phyloP scores from a whole-genome alignment of 768 basidiomycete genomes.

The Strobilomyces confusus region DNA sequence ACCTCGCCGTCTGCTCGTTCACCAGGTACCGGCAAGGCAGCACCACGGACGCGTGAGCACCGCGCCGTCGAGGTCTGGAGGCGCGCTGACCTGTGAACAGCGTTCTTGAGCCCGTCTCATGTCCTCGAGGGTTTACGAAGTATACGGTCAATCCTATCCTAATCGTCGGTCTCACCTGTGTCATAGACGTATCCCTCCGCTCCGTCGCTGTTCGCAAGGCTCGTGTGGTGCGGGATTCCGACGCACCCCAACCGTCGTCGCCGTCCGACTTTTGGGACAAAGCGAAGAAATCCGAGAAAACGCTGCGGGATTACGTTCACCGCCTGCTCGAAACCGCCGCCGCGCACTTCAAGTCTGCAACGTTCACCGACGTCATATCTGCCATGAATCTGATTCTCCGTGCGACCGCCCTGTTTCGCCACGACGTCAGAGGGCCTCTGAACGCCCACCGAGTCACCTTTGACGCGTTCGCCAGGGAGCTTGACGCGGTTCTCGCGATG shows the following conservation, averaged over 20 bases:
- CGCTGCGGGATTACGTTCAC: slow-evolving; percentile 2
- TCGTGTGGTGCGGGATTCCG: neutral
- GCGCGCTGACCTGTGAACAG: neutral
- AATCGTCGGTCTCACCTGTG: neutral
- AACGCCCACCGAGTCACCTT: neutral
- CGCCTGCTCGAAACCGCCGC: slow-evolving; percentile 4
- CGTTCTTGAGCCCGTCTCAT: neutral
- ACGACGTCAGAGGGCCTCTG: neutral
- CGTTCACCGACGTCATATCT: neutral
- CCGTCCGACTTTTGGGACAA: slow-evolving; percentile 12
- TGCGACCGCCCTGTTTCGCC: neutral
- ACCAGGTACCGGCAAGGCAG: neutral
- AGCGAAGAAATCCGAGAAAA: slow-evolving; percentile 1
- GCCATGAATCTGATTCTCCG: neutral
- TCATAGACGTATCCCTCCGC: slow-evolving; percentile 1
- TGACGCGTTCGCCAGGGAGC: neutral
- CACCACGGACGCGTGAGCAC: neutral
- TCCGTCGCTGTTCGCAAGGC: neutral
- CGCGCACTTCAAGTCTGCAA: neutral
- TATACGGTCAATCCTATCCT: neutral
- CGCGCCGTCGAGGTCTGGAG: neutral
- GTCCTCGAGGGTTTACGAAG: slow-evolving; percentile 1
- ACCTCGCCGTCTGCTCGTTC: neutral
- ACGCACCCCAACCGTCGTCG: neutral
- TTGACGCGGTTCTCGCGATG: neutral